Evolutionary conservation across 768 basidiomycete genomes (phyloP).

Genomic region (Dacryopinax primogenitus): DNA sequence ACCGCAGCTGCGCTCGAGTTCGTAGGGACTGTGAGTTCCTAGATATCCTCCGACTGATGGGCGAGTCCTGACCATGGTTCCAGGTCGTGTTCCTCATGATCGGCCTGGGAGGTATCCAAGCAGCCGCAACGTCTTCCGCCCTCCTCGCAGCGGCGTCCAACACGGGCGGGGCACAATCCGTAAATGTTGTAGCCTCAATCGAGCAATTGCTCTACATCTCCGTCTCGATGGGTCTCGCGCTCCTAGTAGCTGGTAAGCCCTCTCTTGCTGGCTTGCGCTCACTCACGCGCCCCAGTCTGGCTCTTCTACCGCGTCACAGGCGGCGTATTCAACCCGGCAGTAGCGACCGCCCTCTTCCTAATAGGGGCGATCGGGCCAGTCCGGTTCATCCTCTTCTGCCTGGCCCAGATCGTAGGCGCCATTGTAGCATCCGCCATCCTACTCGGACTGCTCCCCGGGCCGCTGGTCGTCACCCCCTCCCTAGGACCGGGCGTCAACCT

Average conservation of each 20-base stretch:
- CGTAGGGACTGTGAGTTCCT: conserved; percentile 14
- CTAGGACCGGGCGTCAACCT: conserved; percentile 36
- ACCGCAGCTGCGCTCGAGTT: conserved; percentile 16
- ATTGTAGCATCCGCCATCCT: conserved; percentile 48
- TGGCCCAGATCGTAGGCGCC: conserved; percentile 44
- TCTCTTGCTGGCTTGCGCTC: conserved; percentile 9
- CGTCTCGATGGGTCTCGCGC: conserved; percentile 46
- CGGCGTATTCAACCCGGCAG: conserved; percentile 53
- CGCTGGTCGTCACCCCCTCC: conserved; percentile 38
- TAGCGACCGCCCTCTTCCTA: conserved; percentile 47
- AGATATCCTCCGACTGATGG: not conserved
- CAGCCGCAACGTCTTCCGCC: conserved; percentile 26
- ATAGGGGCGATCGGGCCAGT: conserved; percentile 42
- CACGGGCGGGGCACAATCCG: conserved; percentile 17
- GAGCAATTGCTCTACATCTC: conserved; percentile 44
- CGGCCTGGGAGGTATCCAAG: conserved; percentile 53
- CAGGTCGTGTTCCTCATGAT: conserved; percentile 44
- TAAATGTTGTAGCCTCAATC: conserved; percentile 19
- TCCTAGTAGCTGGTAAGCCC: conserved; percentile 38
- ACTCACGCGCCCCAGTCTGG: not conserved
- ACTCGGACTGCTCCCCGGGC: conserved; percentile 41
- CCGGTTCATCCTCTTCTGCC: conserved; percentile 45
- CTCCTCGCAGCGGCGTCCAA: conserved; percentile 21
- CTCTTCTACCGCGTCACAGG: conserved; percentile 33
- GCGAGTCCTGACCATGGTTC: not conserved